phyloP scores from a whole-genome alignment of 495 filamentous ascomycete species.

The Aspergillus heteromorphus region DNA sequence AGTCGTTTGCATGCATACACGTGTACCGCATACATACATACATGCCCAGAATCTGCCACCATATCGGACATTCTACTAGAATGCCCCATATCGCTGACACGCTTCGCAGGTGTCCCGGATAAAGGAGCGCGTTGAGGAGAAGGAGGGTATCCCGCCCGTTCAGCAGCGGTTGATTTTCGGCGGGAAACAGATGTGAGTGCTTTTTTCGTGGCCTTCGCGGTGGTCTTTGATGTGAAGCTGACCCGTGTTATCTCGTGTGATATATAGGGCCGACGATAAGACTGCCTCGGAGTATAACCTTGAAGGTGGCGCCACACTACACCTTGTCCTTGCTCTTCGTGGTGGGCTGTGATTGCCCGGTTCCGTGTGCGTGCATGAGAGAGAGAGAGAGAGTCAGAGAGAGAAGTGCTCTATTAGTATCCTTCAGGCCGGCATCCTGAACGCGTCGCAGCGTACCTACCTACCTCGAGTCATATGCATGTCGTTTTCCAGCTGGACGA shows the following conservation, averaged over 20 bases:
- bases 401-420: not conserved
- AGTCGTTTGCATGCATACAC: no score
- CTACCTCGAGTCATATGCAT: constrained; percentile 1
- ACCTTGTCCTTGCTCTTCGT: constrained; percentile 89
- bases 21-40: not conserved
- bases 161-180: constrained; percentile 95
- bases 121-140: constrained; percentile 98
- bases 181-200: constrained; percentile 91
- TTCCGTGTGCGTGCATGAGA: constrained; percentile 10
- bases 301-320: constrained; percentile 87
- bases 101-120: constrained; percentile 72
- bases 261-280: constrained; percentile 82
- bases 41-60: no score
- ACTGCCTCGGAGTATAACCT: constrained; percentile 80
- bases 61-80: not conserved
- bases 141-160: constrained; percentile 95
- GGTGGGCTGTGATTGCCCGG: constrained; percentile 49
- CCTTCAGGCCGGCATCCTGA: constrained; percentile 1
- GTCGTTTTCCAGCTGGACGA: not conserved
- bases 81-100: not conserved
- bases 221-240: not conserved
- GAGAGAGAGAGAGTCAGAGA: not conserved
- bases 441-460: not conserved
- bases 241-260: not conserved
- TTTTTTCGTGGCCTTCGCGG: no score